Evolutionary conservation across 2,329 filamentous ascomycete genomes (phyloP).

Genomic region (Diaporthe humulicola): DNA sequence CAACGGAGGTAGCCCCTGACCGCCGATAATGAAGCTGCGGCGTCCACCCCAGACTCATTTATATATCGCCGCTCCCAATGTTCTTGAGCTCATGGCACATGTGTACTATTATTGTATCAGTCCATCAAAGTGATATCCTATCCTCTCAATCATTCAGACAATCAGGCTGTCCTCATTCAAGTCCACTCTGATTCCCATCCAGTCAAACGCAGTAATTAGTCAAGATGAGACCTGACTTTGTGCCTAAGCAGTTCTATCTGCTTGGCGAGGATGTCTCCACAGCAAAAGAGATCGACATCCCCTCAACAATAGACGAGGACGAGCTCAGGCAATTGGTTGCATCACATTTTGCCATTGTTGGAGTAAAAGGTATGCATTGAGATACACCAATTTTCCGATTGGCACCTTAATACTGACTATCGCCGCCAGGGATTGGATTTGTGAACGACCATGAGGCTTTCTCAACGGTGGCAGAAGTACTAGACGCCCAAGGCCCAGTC

Average conservation of each 20-base stretch:
- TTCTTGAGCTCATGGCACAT: conserved; percentile 10
- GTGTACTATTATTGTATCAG: conserved; percentile 15
- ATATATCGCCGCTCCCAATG: conserved; percentile 30
- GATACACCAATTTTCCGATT: background rate
- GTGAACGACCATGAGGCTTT: conserved; percentile 49
- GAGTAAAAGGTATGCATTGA: conserved; percentile 52
- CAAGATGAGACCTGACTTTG: conserved; percentile 46
- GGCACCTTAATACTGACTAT: background rate
- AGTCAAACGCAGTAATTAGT: conserved; percentile 2
- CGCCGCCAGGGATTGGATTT: conserved; percentile 53
- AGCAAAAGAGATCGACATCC: conserved; percentile 54
- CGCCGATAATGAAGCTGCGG: conserved; percentile 14
- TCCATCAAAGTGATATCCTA: background rate
- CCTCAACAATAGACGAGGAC: conserved; percentile 51
- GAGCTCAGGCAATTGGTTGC: conserved; percentile 56
- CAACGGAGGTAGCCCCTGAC: conserved; percentile 1
- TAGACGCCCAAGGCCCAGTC: conserved; percentile 50
- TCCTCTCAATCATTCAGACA: background rate
- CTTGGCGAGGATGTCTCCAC: conserved; percentile 55
- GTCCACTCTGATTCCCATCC: background rate
- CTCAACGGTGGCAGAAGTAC: conserved; percentile 51
- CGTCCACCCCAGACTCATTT: conserved; percentile 16
- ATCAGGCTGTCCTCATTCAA: background rate
- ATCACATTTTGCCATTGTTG: conserved; percentile 58
- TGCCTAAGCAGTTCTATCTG: conserved; percentile 56